Base-by-base conservation (phyloP, 2,329 filamentous ascomycete species). In the Trichoderma sp. region DNA sequence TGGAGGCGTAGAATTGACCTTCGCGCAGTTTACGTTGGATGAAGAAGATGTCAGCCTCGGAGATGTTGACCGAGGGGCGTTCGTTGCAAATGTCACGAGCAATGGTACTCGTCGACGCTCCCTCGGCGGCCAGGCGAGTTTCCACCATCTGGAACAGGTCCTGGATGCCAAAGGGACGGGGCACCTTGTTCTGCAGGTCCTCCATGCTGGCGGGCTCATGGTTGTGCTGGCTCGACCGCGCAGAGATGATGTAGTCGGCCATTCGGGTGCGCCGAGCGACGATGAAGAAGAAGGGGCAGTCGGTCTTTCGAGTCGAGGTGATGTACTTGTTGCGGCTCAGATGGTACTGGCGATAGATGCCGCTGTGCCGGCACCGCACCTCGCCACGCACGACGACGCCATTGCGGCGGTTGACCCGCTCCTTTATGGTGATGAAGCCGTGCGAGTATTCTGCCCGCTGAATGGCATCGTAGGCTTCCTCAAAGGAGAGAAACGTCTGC, bases 21-120 rank as follows among this genome's bases (percentile, higher is more conserved):
- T 73, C 71, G n/a, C 71, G 71, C 59, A 73, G 60, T 73, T 73
- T 73, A 73, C 71, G 71, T 73, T 73, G 71, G 60, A 73, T 73
- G 50, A 73, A 73, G 71, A 73, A 73, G 41, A 73, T 73, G 60
- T 73, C 71, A 50, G 71, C 71, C 71, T 73, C 71, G 45, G 71
- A 65, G 60, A 73, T 64, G 71, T 64, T 73, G 71, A 73, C 38
- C 5, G 71, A 38, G 41, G 71, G 71, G 9, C 71, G 71, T 11
- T 73, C 71, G 60, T 53, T 65, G 71, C 71, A 73, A 9, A 73
- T 65, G 6, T 73, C 71, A 53, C 60, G 71, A 56, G 71, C 71
- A 45, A 73, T 24, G 60, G 18, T 65, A 53, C 71, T 73, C 71
- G 60, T 35, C 71, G 71, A 53, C 8, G 71, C 60, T 29, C 71